phyloP scores from a whole-genome alignment of 2,329 filamentous ascomycete species.

The Scytalidium sp. region DNA sequence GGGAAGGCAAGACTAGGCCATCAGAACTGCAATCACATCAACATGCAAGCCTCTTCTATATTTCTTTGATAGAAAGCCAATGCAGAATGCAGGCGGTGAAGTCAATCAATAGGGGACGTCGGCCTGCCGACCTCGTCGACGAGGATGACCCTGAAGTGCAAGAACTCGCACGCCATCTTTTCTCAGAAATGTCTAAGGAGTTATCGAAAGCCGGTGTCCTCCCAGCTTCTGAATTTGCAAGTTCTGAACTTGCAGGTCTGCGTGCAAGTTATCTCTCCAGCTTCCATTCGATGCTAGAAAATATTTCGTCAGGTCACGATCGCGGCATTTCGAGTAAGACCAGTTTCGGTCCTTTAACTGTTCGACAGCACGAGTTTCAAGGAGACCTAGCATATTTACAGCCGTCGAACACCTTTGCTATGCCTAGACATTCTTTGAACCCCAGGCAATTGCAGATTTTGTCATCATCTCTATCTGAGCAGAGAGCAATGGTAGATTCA shows the following conservation, averaged over 20 bases:
- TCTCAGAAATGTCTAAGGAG: constrained; percentile 17
- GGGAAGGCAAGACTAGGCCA: neutral
- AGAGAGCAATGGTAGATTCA: neutral
- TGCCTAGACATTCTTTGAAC: neutral
- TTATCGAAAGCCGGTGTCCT: constrained; percentile 21
- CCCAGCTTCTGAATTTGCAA: constrained; percentile 16
- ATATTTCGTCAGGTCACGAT: constrained; percentile 12
- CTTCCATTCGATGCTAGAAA: constrained; percentile 22
- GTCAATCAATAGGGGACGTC: constrained; percentile 19
- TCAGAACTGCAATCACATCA: constrained; percentile 16
- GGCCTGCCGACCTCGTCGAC: constrained; percentile 13
- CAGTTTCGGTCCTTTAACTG: neutral
- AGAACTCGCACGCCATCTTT: constrained; percentile 17
- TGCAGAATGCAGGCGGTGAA: constrained; percentile 24
- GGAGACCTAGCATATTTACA: neutral
- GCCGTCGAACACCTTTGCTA: neutral
- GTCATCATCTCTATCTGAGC: neutral
- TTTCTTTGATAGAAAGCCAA: constrained; percentile 27
- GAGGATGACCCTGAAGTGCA: constrained; percentile 23
- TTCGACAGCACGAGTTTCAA: neutral
- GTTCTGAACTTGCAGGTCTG: constrained; percentile 12
- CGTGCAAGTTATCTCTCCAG: constrained; percentile 16
- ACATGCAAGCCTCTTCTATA: constrained; percentile 21
- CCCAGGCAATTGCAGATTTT: neutral
- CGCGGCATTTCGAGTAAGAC: neutral